A percentile compares a stretch with the other conserved stretches of the same genome.
Conservation (phyloP, 495 filamentous ascomycete species). For the Penicillium waksmanii region DNA sequence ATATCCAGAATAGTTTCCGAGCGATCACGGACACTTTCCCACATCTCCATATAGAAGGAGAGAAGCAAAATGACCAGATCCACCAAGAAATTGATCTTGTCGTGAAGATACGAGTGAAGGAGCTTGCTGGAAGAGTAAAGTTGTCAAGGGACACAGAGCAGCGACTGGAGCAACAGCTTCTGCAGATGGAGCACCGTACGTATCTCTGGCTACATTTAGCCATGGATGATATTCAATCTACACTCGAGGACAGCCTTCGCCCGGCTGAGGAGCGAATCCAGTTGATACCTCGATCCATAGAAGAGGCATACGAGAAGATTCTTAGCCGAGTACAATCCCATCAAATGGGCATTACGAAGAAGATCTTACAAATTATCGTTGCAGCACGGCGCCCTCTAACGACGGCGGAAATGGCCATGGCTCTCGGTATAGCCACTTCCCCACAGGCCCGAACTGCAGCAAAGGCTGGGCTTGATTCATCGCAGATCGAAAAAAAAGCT, state of each 20-base stretch:
- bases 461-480: slow-evolving; percentile 29
- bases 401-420: slow-evolving; percentile 42
- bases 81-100: slow-evolving; percentile 42
- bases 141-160: slow-evolving; percentile 12
- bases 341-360: too few species aligned
- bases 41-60: slow-evolving; percentile 37
- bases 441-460: slow-evolving; percentile 18
- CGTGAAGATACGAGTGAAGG: slow-evolving; percentile 30
- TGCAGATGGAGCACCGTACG: too few species aligned
- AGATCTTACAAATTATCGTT: too few species aligned
- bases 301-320: too few species aligned
- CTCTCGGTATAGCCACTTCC: slow-evolving; percentile 31
- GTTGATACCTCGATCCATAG: too few species aligned
- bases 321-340: too few species aligned
- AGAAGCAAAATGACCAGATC: slow-evolving; percentile 39
- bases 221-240: too few species aligned
- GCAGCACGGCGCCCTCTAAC: slow-evolving; percentile 2
- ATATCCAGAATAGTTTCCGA: slow-evolving; percentile 35
- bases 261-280: too few species aligned
- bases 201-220: too few species aligned
- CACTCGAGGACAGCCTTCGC: too few species aligned
- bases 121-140: slow-evolving; percentile 20
- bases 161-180: too few species aligned
- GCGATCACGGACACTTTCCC: slow-evolving; percentile 21
- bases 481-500: slow-evolving; percentile 25